These are phyloP conservation scores for Boletales sp. DNA, from an alignment of 768 basidiomycete species.

Conservation along the genomic window DNA sequence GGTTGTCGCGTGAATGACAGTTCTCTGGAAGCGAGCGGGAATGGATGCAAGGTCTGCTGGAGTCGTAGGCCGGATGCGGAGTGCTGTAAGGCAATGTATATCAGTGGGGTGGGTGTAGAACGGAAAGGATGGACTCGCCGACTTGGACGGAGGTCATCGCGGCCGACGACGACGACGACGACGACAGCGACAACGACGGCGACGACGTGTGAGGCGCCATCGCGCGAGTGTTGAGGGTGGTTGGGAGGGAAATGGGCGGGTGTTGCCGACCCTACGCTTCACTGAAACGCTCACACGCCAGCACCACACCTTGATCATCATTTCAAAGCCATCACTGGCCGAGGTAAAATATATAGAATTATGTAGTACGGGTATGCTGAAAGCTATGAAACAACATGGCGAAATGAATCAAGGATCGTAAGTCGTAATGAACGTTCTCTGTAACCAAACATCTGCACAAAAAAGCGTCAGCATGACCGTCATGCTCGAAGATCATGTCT, in stretches of 20 bases:
- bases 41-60: conserved; percentile 80
- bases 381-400: conserved; percentile 17
- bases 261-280: conserved; percentile 25
- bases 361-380: conserved; percentile 35
- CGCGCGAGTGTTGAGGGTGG: conserved; percentile 33
- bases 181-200: conserved; percentile 61
- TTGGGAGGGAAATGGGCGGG: conserved; percentile 28
- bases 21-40: conserved; percentile 91
- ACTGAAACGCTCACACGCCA: conserved; percentile 20
- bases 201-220: conserved; percentile 74
- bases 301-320: conserved; percentile 7
- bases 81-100: conserved; percentile 45
- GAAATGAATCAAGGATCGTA: conserved; percentile 31
- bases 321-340: conserved; percentile 2
- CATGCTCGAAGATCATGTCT: conserved; percentile 1
- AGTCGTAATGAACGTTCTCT: conserved; percentile 24
- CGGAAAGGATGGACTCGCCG: conserved; percentile 51
- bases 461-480: too few relatives aligned
- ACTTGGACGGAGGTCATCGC: conserved; percentile 91
- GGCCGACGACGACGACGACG: conserved; percentile 46
- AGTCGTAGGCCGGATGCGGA: conserved; percentile 88
- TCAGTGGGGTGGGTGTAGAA: neutral
- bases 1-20: conserved; percentile 76
- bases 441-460: conserved; percentile 1
- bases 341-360: conserved; percentile 25